phyloP scores from a whole-genome alignment of 371 early-diverging fungal genomes.

The Entomophthora muscae region DNA sequence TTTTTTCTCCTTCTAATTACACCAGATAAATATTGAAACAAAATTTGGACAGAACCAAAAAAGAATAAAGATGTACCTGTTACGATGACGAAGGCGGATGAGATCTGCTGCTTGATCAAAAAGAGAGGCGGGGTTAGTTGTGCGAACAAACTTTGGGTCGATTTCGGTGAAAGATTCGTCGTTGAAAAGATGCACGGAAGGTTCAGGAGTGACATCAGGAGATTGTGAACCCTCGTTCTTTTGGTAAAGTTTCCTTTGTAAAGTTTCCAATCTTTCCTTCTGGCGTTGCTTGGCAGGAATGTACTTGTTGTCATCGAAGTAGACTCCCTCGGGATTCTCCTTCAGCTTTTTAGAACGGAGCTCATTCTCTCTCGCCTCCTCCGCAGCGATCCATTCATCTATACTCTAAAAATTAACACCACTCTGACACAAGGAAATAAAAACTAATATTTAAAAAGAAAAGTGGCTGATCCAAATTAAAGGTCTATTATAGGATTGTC shows the following conservation, averaged over 20 bases:
- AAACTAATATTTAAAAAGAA: no score
- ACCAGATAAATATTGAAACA: not conserved
- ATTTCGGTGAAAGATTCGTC: not conserved
- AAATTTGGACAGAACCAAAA: not conserved
- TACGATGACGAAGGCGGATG: not conserved
- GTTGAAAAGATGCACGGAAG: not conserved
- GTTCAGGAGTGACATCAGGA: not conserved
- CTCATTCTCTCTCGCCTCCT: conserved; percentile 4
- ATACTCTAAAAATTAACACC: conserved; percentile 7
- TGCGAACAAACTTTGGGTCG: not conserved
- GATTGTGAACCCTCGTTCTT: not conserved
- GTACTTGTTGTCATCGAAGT: not conserved
- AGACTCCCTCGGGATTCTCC: not conserved
- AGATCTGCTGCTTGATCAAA: conserved; percentile 4
- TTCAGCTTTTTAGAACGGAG: not conserved
- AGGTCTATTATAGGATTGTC: no score
- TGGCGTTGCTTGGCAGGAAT: conserved; percentile 2
- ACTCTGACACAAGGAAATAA: no score
- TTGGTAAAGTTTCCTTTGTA: not conserved
- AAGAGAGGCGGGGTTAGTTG: not conserved
- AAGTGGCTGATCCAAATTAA: no score
- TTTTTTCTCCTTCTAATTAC: conserved; percentile 24
- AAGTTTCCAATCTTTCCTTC: not conserved
- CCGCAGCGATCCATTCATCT: conserved; percentile 7
- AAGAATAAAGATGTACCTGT: conserved; percentile 1